These are phyloP conservation scores for Rhinocladiella similis DNA, from an alignment of 2,329 filamentous ascomycete genomes.

Conservation along the genomic window DNA sequence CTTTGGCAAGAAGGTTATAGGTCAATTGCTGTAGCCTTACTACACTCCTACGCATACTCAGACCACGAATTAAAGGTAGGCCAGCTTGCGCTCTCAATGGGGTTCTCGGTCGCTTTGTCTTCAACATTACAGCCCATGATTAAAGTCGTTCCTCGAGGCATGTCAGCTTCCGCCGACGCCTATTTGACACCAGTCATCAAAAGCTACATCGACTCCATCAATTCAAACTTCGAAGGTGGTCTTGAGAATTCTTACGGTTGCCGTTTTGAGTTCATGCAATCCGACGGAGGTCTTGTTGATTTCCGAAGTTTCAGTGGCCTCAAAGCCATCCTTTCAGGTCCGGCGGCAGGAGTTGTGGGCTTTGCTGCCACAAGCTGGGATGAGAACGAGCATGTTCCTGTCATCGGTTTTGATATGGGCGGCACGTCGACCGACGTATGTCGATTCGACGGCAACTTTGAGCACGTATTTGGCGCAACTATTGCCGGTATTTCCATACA, in stretches of 20 bases:
- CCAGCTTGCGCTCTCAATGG: conserved; percentile 72
- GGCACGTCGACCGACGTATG: conserved; percentile 84
- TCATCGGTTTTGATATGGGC: conserved; percentile 89
- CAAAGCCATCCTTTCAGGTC: conserved; percentile 81
- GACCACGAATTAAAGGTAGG: conserved; percentile 79
- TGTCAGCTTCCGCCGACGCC: conserved; percentile 74
- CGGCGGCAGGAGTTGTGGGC: conserved; percentile 81
- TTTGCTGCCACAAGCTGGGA: conserved; percentile 68
- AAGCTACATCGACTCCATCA: conserved; percentile 59
- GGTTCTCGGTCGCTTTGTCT: conserved; percentile 76
- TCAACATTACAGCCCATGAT: conserved; percentile 84
- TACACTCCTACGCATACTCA: conserved; percentile 89
- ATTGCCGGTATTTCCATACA: conserved; percentile 84
- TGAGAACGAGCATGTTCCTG: conserved; percentile 69
- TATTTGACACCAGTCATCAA: conserved; percentile 78
- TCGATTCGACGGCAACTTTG: conserved; percentile 75
- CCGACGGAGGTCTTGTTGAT: conserved; percentile 66
- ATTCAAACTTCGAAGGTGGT: conserved; percentile 52
- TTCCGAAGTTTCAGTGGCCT: conserved; percentile 66
- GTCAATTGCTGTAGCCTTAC: conserved; percentile 20
- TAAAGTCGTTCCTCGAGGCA: conserved; percentile 75
- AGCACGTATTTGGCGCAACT: conserved; percentile 84
- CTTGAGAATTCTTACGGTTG: conserved; percentile 74
- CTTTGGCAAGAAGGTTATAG: conserved; percentile 8
- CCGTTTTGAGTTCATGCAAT: conserved; percentile 93